Conservation (phyloP, 2,329 filamentous ascomycete species). For the Pleurostoma richardsiae region DNA sequence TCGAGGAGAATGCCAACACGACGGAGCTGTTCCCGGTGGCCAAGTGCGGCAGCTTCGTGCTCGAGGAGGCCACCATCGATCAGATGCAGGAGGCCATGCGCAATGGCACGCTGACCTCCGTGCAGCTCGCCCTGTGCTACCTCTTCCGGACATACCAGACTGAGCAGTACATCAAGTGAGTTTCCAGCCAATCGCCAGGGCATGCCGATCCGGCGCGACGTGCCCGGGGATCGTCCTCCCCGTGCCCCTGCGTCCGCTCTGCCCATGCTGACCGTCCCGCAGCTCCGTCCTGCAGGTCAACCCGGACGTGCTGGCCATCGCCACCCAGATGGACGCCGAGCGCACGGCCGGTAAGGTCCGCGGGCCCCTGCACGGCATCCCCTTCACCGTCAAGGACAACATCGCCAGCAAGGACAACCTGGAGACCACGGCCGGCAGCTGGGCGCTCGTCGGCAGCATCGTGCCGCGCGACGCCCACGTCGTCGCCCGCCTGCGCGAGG, state of each 20-base stretch:
- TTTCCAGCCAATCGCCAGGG: slow-evolving; percentile 4
- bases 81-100: slow-evolving; percentile 56
- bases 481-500: slow-evolving; percentile 54
- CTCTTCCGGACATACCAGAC: slow-evolving; percentile 56
- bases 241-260: too few species aligned
- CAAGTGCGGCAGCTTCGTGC: slow-evolving; percentile 50
- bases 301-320: slow-evolving; percentile 61
- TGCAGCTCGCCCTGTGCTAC: slow-evolving; percentile 59
- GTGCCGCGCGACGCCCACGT: slow-evolving; percentile 66
- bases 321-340: slow-evolving; percentile 55
- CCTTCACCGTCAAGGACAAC: slow-evolving; percentile 71
- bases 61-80: slow-evolving; percentile 68
- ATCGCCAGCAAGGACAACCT: slow-evolving; percentile 64
- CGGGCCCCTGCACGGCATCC: slow-evolving; percentile 70
- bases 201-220: background rate
- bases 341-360: slow-evolving; percentile 48
- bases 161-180: slow-evolving; percentile 58
- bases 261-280: background rate
- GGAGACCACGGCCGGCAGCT: slow-evolving; percentile 69
- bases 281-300: slow-evolving; percentile 62
- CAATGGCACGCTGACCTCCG: slow-evolving; percentile 48
- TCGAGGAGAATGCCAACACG: slow-evolving; percentile 28
- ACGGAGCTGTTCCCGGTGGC: slow-evolving; percentile 55
- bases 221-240: too few species aligned
- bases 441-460: slow-evolving; percentile 59